A percentile compares a stretch with the other conserved stretches of the same genome.
Conservation (phyloP, 108 stramenopile genomes). For the Cylindrotheca closterium region DNA sequence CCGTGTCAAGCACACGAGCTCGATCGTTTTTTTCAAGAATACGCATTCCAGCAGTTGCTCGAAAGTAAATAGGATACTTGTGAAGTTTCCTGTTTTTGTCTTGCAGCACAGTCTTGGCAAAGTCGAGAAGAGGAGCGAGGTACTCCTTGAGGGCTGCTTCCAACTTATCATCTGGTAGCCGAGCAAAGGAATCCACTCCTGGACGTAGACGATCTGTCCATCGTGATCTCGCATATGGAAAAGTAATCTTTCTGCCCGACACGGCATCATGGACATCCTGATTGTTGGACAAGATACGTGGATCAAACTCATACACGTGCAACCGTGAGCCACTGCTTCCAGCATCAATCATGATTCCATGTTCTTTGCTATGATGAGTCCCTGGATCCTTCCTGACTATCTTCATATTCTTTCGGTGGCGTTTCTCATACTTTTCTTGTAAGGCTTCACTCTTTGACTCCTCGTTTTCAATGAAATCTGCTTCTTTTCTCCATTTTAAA, state of each 20-base stretch:
- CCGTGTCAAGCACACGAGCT: slow-evolving; percentile 45
- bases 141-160: slow-evolving; percentile 58
- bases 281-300: slow-evolving; percentile 46
- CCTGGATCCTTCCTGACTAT: slow-evolving; percentile 44
- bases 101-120: slow-evolving; percentile 79
- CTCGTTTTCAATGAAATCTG: background rate
- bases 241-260: slow-evolving; percentile 45
- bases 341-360: slow-evolving; percentile 90
- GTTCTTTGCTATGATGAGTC: slow-evolving; percentile 39
- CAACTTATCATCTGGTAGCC: slow-evolving; percentile 37
- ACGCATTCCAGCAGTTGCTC: slow-evolving; percentile 95
- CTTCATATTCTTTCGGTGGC: slow-evolving; percentile 37
- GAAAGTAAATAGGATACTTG: slow-evolving; percentile 86
- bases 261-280: slow-evolving; percentile 29
- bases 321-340: slow-evolving; percentile 88
- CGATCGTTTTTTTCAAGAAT: slow-evolving; percentile 52
- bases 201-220: slow-evolving; percentile 89
- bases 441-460: slow-evolving; percentile 9
- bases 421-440: slow-evolving; percentile 23
- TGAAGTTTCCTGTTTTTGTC: slow-evolving; percentile 60
- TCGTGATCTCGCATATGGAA: slow-evolving; percentile 68
- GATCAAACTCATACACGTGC: slow-evolving; percentile 88
- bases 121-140: slow-evolving; percentile 77
- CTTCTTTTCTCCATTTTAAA: slow-evolving; percentile 13
- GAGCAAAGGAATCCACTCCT: slow-evolving; percentile 71